Percentiles rank a stretch among this genome's conserved stretches.
phyloP scores from a whole-genome alignment of 441 rosid genomes.

The Metrosideros polymorpha region DNA sequence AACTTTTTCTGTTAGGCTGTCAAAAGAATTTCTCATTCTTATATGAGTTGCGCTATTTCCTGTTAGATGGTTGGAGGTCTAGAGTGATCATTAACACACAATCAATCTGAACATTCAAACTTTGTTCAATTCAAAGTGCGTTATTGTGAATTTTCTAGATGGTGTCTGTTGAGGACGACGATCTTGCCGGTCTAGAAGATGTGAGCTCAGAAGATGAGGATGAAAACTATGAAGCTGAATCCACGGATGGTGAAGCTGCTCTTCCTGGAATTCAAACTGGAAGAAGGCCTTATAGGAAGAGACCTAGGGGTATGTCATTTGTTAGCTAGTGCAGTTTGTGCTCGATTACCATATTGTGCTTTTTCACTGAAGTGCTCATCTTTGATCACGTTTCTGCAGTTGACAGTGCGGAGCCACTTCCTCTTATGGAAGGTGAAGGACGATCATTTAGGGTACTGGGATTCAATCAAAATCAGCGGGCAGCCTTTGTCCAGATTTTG shows the following conservation, averaged over 20 bases:
- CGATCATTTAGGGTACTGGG: conserved; percentile 90
- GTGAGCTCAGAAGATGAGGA: conserved; percentile 94
- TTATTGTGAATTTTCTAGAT: conserved; percentile 35
- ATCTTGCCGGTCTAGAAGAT: conserved; percentile 98
- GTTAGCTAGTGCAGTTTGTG: neutral
- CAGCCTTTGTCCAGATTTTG: conserved; percentile 81
- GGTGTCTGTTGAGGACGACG: conserved; percentile 98
- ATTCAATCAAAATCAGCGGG: conserved; percentile 94
- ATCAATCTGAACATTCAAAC: neutral
- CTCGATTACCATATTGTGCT: neutral
- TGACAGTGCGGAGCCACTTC: conserved; percentile 64
- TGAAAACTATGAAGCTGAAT: conserved; percentile 92
- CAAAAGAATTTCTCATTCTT: neutral
- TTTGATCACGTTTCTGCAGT: conserved; percentile 20
- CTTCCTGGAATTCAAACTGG: conserved; percentile 64
- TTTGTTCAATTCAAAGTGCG: neutral
- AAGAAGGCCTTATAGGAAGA: conserved; percentile 70
- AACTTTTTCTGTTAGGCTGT: neutral
- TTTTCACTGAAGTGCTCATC: conserved; percentile 4
- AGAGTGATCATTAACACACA: neutral
- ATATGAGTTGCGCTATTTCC: neutral
- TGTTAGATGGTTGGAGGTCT: neutral
- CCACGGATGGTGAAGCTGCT: conserved; percentile 74
- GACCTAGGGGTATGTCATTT: conserved; percentile 54
- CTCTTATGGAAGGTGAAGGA: conserved; percentile 99